Base-by-base conservation (phyloP, 1,284 basidiomycete species). In the Ceratobasidium sp. region DNA sequence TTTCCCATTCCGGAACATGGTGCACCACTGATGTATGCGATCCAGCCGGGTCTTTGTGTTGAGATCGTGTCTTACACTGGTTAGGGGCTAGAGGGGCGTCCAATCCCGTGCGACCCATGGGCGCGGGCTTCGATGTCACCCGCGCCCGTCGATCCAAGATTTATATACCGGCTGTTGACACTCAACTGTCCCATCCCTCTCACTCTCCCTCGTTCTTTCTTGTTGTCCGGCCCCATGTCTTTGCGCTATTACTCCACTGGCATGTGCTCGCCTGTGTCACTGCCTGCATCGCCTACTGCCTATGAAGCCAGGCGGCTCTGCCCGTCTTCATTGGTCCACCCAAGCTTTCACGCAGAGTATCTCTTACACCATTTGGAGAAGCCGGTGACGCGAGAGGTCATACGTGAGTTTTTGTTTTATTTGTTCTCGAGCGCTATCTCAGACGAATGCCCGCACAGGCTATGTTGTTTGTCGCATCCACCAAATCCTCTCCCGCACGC, bases 1-100 rank as follows among this genome's bases (percentile, higher is more conserved):
- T 50, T 59, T 60, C 58, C 58, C 39, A 18, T 71, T 61, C 46
- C 48, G 69, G 69, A 48, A 23, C 30, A 58, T 58, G 55, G 34
- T 36, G 55, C 46, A 70, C 52, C 39, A 70, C 67, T 70, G 62
- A 65, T 65, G 62, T 65, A 6, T 65, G 67, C 67, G 67, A 70
- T 70, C 53, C 67, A 48, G 55, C 53, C 67, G 55, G 67, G 34
- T 41, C 50, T 53, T 67, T 53, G 16, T 39, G 48, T 67, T 46
- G 43, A 70, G 67, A 70, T 70, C 67, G 53, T 58, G 67, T 62
- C 43, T 50, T 46, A 10, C 59, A 48, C 28, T 48, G 8, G n/a
- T 70, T 70, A 70, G 67, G 67, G 67, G 67, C 67, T 45, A 53
- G 32, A 70, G 67, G 67, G 67, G 67, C 67, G 62, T 67, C 55